A percentile compares a stretch with the other conserved stretches of the same genome.
These are phyloP conservation scores for Penicillium sp. DNA, from an alignment of 2,329 filamentous ascomycete genomes.

Conservation along the genomic window DNA sequence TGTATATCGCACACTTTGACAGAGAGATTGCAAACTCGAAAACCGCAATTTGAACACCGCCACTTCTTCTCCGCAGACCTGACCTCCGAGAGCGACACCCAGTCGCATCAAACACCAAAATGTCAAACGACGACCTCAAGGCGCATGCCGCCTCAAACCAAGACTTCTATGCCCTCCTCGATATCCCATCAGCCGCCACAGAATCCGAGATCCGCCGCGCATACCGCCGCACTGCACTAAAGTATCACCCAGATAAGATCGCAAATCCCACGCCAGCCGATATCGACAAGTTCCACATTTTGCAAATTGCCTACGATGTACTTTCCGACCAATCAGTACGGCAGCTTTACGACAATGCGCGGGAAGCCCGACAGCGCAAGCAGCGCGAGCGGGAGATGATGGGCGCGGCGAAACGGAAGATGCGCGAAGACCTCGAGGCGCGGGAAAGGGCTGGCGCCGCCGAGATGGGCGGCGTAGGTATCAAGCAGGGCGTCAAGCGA, in stretches of 20 bases:
- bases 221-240: conserved; percentile 81
- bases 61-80: conserved; percentile 22
- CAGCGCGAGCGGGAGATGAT: conserved; percentile 70
- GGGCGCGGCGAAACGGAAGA: conserved; percentile 67
- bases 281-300: conserved; percentile 76
- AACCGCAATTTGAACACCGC: neutral
- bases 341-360: conserved; percentile 73
- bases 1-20: fast-evolving
- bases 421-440: conserved; percentile 83
- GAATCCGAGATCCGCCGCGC: conserved; percentile 77
- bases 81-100: conserved; percentile 40
- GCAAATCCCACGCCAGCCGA: conserved; percentile 65
- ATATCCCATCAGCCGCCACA: conserved; percentile 61
- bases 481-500: conserved; percentile 57
- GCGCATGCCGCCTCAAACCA: conserved; percentile 61
- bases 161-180: conserved; percentile 78
- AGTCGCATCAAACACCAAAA: conserved; percentile 50
- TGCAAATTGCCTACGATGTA: conserved; percentile 83
- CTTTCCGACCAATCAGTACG: conserved; percentile 70
- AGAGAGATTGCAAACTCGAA: neutral
- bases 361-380: conserved; percentile 68
- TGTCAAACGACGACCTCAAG: conserved; percentile 47
- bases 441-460: conserved; percentile 60
- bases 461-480: conserved; percentile 36
- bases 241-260: conserved; percentile 92